Conservation (phyloP, 2,329 filamentous ascomycete species). For the Fusarium dimerum region DNA sequence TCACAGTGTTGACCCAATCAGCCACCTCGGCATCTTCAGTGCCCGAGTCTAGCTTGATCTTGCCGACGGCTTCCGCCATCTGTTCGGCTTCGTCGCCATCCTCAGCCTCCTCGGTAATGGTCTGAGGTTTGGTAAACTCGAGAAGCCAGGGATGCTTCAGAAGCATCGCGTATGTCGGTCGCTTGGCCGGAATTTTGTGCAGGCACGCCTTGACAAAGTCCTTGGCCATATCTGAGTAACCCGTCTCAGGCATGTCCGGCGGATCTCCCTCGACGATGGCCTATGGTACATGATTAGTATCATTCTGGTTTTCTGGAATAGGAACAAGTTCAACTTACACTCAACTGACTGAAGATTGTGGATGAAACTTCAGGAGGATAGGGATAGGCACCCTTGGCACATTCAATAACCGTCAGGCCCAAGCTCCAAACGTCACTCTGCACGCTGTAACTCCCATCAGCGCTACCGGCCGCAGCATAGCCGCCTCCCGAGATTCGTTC, state of each 20-base stretch:
- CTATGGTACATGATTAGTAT: conserved; percentile 45
- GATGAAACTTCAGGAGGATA: conserved; percentile 97
- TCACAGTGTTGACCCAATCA: conserved; percentile 74
- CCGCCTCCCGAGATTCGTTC: conserved; percentile 90
- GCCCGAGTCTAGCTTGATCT: conserved; percentile 42
- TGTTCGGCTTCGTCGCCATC: conserved; percentile 54
- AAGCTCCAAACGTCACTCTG: conserved; percentile 98
- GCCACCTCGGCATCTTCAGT: conserved; percentile 79
- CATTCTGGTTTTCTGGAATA: conserved; percentile 10
- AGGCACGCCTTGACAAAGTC: conserved; percentile 89
- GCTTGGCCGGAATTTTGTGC: conserved; percentile 86
- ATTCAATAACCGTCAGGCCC: conserved; percentile 93
- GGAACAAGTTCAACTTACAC: conserved; percentile 63
- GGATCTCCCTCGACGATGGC: conserved; percentile 98
- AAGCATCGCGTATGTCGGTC: conserved; percentile 92
- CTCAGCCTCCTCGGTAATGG: conserved; percentile 70
- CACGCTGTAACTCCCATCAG: conserved; percentile 89
- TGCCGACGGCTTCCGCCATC: conserved; percentile 45
- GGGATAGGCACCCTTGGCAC: conserved; percentile 89
- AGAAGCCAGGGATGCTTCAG: conserved; percentile 88
- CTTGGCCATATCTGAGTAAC: conserved; percentile 76
- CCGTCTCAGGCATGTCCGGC: conserved; percentile 76
- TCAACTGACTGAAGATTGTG: conserved; percentile 97
- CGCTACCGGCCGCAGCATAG: conserved; percentile 67
- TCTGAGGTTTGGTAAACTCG: conserved; percentile 72